phyloP scores from a whole-genome alignment of 202 grass and related monocot species.

The Cymbopogon flexuosus region DNA sequence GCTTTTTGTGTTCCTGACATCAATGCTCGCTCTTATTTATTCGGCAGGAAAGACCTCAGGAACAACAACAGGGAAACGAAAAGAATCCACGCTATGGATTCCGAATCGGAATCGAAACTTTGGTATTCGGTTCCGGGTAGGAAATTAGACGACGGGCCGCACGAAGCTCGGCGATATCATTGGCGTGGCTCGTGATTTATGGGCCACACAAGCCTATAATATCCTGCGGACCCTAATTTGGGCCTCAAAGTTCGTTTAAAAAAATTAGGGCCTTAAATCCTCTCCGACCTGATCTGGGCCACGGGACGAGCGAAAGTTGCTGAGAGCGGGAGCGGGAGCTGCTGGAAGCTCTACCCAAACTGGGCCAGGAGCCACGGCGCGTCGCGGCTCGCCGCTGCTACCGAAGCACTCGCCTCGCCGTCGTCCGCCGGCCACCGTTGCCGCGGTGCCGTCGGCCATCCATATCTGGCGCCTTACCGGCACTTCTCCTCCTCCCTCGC shows the following conservation, averaged over 20 bases:
- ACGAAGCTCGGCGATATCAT: no score
- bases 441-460: not conserved
- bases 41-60: no score
- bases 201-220: not conserved
- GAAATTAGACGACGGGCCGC: no score
- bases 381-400: not conserved
- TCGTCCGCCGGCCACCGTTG: not conserved
- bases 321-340: not conserved
- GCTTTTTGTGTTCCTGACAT: no score
- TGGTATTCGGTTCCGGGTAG: no score
- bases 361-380: no score
- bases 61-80: no score
- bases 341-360: not conserved
- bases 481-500: not conserved
- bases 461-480: not conserved
- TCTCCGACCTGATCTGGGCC: not conserved
- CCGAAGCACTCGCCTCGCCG: not conserved
- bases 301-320: not conserved
- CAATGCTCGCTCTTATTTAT: no score
- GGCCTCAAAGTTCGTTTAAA: not conserved
- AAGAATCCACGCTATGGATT: no score
- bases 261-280: not conserved
- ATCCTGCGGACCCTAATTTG: not conserved
- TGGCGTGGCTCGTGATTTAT: no score
- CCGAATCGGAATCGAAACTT: no score